Evolutionary conservation across 2,329 filamentous ascomycete genomes (phyloP).

Genomic region (Fusarium pseudograminearum): DNA sequence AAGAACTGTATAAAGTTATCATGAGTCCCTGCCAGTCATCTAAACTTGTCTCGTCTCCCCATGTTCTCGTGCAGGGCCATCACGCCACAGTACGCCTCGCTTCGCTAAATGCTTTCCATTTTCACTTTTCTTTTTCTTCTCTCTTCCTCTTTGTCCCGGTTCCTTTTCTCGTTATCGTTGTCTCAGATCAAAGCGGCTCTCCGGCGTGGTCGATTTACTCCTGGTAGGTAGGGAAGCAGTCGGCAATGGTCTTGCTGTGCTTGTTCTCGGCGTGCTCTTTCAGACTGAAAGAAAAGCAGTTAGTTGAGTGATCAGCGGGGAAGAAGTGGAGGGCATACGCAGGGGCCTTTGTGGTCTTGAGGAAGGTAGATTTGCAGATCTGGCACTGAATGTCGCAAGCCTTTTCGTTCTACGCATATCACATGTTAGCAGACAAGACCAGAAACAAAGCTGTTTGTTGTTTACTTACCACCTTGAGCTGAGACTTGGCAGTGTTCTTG

Average conservation of each 20-base stretch:
- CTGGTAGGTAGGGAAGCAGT: conserved; percentile 74
- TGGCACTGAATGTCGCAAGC: conserved; percentile 83
- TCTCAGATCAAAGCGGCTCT: neutral
- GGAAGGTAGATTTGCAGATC: conserved; percentile 81
- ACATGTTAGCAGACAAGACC: conserved; percentile 28
- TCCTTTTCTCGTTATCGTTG: conserved; percentile 12
- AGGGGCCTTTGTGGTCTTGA: conserved; percentile 80
- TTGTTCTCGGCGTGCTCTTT: conserved; percentile 80
- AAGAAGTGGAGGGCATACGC: conserved; percentile 62
- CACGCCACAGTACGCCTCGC: conserved; percentile 40
- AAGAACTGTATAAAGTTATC: conserved; percentile 40
- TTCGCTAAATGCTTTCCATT: conserved; percentile 36
- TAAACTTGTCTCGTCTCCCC: conserved; percentile 19
- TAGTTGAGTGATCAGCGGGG: conserved; percentile 19
- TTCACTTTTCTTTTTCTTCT: neutral
- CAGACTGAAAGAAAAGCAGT: conserved; percentile 60
- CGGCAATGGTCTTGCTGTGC: conserved; percentile 77
- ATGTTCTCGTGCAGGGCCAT: conserved; percentile 32
- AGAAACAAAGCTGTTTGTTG: neutral
- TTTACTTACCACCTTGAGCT: conserved; percentile 72
- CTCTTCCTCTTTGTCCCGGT: neutral
- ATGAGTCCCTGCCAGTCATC: conserved; percentile 23
- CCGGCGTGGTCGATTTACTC: conserved; percentile 24
- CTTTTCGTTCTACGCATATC: conserved; percentile 69
- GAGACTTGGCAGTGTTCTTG: conserved; percentile 69